These are phyloP conservation scores for Botrytis squamosa DNA, from an alignment of 2,329 filamentous ascomycete genomes.

Conservation along the genomic window DNA sequence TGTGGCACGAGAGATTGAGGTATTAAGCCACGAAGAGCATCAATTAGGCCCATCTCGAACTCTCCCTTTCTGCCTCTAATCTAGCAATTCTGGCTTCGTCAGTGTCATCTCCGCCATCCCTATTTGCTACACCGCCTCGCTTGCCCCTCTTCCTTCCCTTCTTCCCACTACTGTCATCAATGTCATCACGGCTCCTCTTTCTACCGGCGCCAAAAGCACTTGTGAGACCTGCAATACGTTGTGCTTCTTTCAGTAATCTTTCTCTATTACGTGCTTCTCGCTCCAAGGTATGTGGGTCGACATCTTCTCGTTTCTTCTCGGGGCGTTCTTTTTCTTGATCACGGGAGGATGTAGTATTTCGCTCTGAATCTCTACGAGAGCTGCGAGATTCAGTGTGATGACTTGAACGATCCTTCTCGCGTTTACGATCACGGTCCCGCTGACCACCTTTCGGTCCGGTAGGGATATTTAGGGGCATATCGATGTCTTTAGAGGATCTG, in stretches of 20 bases:
- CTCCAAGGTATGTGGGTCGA: constrained; percentile 59
- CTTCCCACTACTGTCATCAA: constrained; percentile 41
- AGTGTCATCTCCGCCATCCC: constrained; percentile 33
- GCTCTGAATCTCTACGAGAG: constrained; percentile 43
- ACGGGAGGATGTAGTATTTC: constrained; percentile 16
- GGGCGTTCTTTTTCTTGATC: constrained; percentile 21
- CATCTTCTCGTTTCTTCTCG: constrained; percentile 26
- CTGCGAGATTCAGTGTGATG: constrained; percentile 33
- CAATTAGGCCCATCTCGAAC: constrained; percentile 37
- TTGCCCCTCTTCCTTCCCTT: constrained; percentile 48
- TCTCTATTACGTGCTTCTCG: constrained; percentile 66
- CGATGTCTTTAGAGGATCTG: constrained; percentile 32
- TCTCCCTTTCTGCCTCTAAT: constrained; percentile 60
- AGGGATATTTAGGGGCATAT: constrained; percentile 35
- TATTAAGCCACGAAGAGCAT: neutral
- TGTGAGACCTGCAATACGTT: constrained; percentile 58
- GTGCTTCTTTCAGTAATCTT: constrained; percentile 65
- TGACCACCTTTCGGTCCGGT: constrained; percentile 32
- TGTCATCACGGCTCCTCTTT: constrained; percentile 50
- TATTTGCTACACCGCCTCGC: constrained; percentile 29
- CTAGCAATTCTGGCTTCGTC: constrained; percentile 42
- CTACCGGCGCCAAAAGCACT: constrained; percentile 37
- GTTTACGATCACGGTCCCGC: constrained; percentile 29
- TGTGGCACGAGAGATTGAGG: too few species aligned
- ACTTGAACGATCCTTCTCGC: constrained; percentile 35